Percentiles rank a stretch among this genome's conserved stretches.
Evolutionary conservation across 768 basidiomycete species (phyloP).

Genomic region (Phylloporus sp.): DNA sequence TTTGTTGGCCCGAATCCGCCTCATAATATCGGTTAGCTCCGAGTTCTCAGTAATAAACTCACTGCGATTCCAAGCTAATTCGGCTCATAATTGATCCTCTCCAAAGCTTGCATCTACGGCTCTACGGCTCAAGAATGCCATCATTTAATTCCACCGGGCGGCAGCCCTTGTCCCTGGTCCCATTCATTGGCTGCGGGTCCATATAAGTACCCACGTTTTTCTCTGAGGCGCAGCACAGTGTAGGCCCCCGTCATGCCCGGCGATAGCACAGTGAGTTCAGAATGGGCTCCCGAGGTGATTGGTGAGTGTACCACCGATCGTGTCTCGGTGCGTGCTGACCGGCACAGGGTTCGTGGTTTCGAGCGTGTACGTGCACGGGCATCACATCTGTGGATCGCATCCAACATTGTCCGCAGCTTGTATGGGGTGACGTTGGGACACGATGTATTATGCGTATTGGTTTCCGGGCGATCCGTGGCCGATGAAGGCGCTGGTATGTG

Average conservation of each 20-base stretch:
- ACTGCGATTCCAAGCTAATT: too few species aligned
- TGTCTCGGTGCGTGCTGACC: neutral
- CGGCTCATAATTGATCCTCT: too few species aligned
- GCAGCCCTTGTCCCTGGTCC: too few species aligned
- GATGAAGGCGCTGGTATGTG: neutral
- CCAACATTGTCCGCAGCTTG: neutral
- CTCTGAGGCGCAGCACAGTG: neutral
- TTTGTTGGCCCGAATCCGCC: too few species aligned
- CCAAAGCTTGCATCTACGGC: too few species aligned
- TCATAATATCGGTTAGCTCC: too few species aligned
- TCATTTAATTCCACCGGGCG: too few species aligned
- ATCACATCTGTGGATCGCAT: neutral
- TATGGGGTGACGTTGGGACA: neutral
- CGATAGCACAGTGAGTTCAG: neutral
- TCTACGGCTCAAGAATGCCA: too few species aligned
- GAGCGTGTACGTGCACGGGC: neutral
- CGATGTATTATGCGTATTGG: neutral
- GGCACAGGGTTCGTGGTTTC: neutral
- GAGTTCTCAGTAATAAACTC: too few species aligned
- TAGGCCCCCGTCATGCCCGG: neutral
- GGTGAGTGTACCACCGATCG: neutral
- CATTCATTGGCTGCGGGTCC: too few species aligned
- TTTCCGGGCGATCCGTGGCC: neutral
- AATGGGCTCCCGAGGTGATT: neutral
- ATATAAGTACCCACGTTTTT: neutral